These are phyloP conservation scores for Alloteropsis semialata DNA, from an alignment of 176 grass and related monocot genomes.

Conservation along the genomic window DNA sequence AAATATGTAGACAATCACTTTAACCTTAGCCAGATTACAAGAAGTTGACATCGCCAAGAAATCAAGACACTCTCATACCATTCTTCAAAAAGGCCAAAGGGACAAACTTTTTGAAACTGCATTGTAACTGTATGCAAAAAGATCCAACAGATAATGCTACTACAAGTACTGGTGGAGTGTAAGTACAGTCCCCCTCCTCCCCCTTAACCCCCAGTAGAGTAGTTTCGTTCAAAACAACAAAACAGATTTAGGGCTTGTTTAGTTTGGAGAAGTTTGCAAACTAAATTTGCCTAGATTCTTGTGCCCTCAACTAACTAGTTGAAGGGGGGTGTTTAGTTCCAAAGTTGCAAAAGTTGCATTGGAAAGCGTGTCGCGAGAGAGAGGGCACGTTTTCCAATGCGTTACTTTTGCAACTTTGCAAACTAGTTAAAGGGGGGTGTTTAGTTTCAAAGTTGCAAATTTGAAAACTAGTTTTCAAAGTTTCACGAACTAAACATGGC, in stretches of 20 bases:
- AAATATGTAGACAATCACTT: neutral
- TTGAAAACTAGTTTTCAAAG: too few species aligned
- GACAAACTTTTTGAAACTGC: neutral
- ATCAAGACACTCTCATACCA: neutral
- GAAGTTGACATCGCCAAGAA: constrained; percentile 12
- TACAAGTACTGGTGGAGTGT: neutral
- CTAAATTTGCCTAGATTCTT: too few species aligned
- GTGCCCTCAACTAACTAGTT: too few species aligned
- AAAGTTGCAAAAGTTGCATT: too few species aligned
- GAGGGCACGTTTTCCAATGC: too few species aligned
- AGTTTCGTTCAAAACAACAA: neutral
- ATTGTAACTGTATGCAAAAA: neutral
- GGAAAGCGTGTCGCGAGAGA: too few species aligned
- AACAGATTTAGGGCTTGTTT: neutral
- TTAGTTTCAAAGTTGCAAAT: too few species aligned
- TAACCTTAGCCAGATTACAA: neutral
- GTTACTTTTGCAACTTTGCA: too few species aligned
- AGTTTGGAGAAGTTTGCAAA: too few species aligned
- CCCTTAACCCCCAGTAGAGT: neutral
- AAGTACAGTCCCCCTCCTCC: neutral
- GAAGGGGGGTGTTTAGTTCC: too few species aligned
- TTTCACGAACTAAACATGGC: too few species aligned
- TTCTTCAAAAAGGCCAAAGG: neutral
- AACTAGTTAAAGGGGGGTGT: too few species aligned
- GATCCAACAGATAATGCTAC: neutral